These are phyloP conservation scores for Aureobasidium sp. DNA, from an alignment of 2,329 filamentous ascomycete species.

Conservation along the genomic window DNA sequence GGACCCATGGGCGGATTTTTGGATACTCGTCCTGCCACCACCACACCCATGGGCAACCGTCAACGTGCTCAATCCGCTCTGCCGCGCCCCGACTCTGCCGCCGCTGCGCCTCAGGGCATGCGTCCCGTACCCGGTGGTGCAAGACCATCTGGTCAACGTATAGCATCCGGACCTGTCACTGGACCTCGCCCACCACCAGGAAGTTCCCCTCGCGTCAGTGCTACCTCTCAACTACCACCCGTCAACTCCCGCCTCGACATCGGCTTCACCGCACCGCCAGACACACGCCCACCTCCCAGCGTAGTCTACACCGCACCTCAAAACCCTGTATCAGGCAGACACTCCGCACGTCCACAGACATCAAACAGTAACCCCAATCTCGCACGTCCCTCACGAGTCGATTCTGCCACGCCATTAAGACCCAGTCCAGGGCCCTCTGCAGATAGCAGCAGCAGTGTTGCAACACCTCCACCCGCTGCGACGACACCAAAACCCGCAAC, in stretches of 20 bases:
- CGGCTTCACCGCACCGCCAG: slow-evolving; percentile 34
- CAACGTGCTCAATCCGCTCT: slow-evolving; percentile 44
- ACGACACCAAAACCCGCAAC: background rate
- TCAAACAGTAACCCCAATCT: background rate
- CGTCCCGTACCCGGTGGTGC: background rate
- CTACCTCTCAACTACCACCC: slow-evolving; percentile 11
- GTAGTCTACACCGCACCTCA: background rate
- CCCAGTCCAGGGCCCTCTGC: background rate
- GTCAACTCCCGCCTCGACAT: slow-evolving; percentile 27
- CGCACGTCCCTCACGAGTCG: background rate
- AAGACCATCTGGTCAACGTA: slow-evolving; percentile 16
- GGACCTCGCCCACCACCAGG: background rate
- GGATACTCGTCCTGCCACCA: slow-evolving; percentile 41
- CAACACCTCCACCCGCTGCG: background rate
- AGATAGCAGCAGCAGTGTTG: background rate
- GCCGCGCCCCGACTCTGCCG: slow-evolving; percentile 26
- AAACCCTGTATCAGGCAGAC: background rate
- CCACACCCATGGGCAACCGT: slow-evolving; percentile 38
- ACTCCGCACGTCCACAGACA: background rate
- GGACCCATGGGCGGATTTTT: background rate
- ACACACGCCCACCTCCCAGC: slow-evolving; percentile 34
- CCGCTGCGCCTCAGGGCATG: slow-evolving; percentile 11
- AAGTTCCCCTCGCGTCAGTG: slow-evolving; percentile 16
- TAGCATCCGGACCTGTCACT: slow-evolving; percentile 25
- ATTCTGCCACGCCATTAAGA: background rate